Base-by-base conservation (phyloP, 2,329 filamentous ascomycete genomes). In the Arthrobotrys pseudoclavata region DNA sequence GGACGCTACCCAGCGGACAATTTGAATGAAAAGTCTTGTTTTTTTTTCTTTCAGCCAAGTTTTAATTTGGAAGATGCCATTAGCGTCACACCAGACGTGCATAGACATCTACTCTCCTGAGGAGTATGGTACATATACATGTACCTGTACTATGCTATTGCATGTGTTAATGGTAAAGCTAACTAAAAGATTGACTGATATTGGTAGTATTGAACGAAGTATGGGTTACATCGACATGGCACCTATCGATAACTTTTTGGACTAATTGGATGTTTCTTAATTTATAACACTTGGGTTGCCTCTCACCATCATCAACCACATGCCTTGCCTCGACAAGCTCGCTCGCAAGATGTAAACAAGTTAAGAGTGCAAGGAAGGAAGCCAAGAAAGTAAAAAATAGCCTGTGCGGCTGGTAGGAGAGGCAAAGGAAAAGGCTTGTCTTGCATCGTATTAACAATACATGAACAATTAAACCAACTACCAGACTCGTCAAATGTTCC, bases 271-370 rank as follows among this genome's bases (percentile, higher is more conserved):
- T 64, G 69, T 72, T 66, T 20, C 61, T 72, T 72, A 47, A 72
- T 72, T 72, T 72, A 72, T 63, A 63, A 72, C 50, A 12, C 34
- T 66, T 60, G 48, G 69, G 69, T 72, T 72, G 55, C 69, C 24
- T 55, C 57, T n/a, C 10, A 6, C 45, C 31, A 22, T 37, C 55
- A 18, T 45, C 18, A n/a, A 40, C 57, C 57, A 47, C 57, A 63
- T 61, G 37, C 52, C 37, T 20, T 5, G n/a, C 31, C 29, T 7
- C 4, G 34, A 34, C 55, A 29, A 31, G 66, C 20, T 45, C 4
- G 3, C 26, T 24, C 13, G 10, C 42, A 48, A 53, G 18, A 55
- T n/a, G 40, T n/a, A 42, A 42, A 42, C 13, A n/a, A 42, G 15
- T 42, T 42, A 42, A 13, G 40, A 45, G 45, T 63, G 31, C 18